phyloP scores from a whole-genome alignment of 345 rosid genomes.

The Syzygium oleosum region DNA sequence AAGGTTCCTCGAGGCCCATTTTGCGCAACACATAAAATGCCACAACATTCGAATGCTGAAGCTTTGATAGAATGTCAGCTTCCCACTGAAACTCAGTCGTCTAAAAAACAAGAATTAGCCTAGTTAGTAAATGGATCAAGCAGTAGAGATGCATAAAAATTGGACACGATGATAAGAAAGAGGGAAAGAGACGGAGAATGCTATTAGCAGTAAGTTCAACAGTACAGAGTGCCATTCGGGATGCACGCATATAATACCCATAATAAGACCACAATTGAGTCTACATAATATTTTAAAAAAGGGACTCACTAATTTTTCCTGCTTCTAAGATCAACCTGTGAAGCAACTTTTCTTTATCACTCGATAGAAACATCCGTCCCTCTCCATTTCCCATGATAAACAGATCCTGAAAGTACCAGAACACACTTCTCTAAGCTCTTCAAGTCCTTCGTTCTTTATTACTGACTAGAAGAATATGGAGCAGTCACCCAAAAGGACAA shows the following conservation, averaged over 20 bases:
- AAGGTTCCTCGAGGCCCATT: conserved; percentile 72
- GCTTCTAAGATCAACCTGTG: not conserved
- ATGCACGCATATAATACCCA: not conserved
- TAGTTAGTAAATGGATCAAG: not conserved
- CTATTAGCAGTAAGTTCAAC: not conserved
- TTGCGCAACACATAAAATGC: conserved; percentile 91
- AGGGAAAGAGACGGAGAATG: not conserved
- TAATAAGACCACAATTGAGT: not conserved
- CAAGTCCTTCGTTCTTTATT: not conserved
- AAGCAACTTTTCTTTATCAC: not conserved
- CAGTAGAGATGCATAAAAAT: not conserved
- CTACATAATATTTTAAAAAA: not conserved
- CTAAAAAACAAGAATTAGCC: conserved; percentile 15
- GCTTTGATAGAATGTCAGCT: conserved; percentile 32
- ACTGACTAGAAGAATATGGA: not conserved
- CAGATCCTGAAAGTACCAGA: not conserved
- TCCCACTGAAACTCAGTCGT: not conserved
- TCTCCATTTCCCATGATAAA: not conserved
- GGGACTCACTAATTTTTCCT: not conserved
- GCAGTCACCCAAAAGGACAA: not conserved
- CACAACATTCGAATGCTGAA: conserved; percentile 89
- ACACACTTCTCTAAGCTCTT: not conserved
- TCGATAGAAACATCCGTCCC: not conserved
- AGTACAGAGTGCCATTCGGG: not conserved
- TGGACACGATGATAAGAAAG: not conserved